Conservation (phyloP, 192 early-diverging fungal genomes). For the Podila epicladia region DNA sequence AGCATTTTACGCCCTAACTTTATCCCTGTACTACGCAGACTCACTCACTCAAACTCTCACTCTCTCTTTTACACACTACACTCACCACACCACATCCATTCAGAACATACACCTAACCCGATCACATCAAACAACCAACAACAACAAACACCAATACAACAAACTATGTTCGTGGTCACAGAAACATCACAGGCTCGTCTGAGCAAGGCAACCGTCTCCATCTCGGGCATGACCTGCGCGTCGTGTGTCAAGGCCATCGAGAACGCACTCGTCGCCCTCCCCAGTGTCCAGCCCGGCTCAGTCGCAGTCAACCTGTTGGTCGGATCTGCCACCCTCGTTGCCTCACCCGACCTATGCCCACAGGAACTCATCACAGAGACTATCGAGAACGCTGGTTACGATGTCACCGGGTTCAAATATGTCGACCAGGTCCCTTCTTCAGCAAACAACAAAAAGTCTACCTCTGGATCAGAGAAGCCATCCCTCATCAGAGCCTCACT, state of each 20-base stretch:
- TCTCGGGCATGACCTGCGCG: constrained; percentile 88
- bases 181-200: constrained; percentile 12
- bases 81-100: no score
- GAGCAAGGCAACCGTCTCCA: constrained; percentile 57
- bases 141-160: neutral
- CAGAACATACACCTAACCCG: neutral
- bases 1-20: neutral
- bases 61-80: no score
- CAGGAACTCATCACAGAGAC: constrained; percentile 56
- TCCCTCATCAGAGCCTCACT: constrained; percentile 24
- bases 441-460: neutral
- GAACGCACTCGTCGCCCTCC: constrained; percentile 53
- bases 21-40: neutral
- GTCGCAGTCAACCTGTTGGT: constrained; percentile 77
- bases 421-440: constrained; percentile 1
- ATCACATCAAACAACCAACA: neutral
- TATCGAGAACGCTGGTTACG: constrained; percentile 83
- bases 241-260: constrained; percentile 84
- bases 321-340: constrained; percentile 64
- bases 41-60: neutral
- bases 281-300: constrained; percentile 61
- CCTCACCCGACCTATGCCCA: constrained; percentile 35
- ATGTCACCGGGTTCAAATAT: constrained; percentile 59
- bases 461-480: neutral
- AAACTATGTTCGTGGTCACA: constrained; percentile 13